Base-by-base conservation (phyloP, 2,329 filamentous ascomycete genomes). In the Sporothrix mexicana region DNA sequence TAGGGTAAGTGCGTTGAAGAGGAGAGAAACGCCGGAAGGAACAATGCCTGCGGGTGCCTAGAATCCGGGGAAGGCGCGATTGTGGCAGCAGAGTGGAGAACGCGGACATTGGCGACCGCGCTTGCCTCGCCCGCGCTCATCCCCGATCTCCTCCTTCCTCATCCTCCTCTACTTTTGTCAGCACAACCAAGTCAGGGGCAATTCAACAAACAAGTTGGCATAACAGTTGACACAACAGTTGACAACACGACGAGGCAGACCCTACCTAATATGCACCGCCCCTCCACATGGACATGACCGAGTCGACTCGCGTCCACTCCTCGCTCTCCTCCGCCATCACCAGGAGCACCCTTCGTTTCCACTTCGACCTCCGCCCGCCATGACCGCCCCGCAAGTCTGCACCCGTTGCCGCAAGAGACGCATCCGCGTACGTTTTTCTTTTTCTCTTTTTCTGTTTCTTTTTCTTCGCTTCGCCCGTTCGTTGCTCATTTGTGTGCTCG, bases 321-420 rank as follows among this genome's bases (percentile, higher is more conserved):
- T 62, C 59, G 59, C 59, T 62, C 43, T 30, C 59, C 30, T 43
- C 57, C 57, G 57, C 17, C 25, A 62, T n/a, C 49, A 36, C 55
- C 25, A 59, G 13, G 23, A 59, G 25, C 25, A n/a, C 25, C 30
- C 30, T 30, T 30, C 30, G 30, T 30, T 30, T 30, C 30, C 55
- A 36, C 13, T 25, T 61, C 13, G 12, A 6, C 13, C 53, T 25
- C 10, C 20, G 25, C 25, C 20, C 17, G 17, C 59, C 30, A 62
- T 62, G 59, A 62, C 30, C 3, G 59, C 59, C 59, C 57, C 59
- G 30, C 59, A 62, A 2, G 59, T 62, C 59, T 62, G 59, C 59
- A 62, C 17, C 30, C 59, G 59, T 3, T 62, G 59, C 8, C 59
- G 59, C 59, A 62, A 62, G 15, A 62, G 59, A 17, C 59, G 59